phyloP scores from a whole-genome alignment of 2,329 filamentous ascomycete species.

The Sporothrix mexicana region DNA sequence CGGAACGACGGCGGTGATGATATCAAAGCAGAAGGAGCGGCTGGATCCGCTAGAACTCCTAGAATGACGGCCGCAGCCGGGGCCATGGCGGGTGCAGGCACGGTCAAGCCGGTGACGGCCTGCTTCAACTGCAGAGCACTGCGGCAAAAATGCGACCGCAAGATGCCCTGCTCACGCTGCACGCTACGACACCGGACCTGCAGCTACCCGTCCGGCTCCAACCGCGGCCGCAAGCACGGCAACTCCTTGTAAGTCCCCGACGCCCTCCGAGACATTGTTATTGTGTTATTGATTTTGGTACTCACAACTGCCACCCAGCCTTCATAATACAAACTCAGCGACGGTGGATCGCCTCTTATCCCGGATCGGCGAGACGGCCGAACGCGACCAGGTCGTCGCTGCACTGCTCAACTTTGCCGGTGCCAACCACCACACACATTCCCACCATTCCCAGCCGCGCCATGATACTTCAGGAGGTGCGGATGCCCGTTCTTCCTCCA shows the following conservation, averaged over 20 bases:
- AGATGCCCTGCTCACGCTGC: conserved; percentile 37
- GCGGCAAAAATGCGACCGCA: conserved; percentile 37
- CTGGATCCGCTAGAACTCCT: background rate
- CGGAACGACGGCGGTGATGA: background rate
- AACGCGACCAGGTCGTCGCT: conserved; percentile 39
- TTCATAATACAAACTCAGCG: conserved; percentile 37
- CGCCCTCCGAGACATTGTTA: background rate
- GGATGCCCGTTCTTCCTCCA: background rate
- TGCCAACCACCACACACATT: conserved; percentile 24
- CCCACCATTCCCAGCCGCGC: conserved; percentile 1
- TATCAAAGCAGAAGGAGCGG: background rate
- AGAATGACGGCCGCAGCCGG: background rate
- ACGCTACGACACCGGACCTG: conserved; percentile 34
- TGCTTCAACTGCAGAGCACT: conserved; percentile 38
- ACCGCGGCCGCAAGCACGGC: conserved; percentile 39
- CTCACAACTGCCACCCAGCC: background rate
- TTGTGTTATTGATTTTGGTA: background rate
- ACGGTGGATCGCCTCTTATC: conserved; percentile 41
- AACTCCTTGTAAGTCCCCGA: conserved; percentile 36
- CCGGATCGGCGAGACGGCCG: conserved; percentile 39
- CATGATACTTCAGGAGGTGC: conserved; percentile 16
- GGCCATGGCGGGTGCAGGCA: background rate
- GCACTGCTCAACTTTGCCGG: conserved; percentile 38
- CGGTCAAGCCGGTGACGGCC: conserved; percentile 36
- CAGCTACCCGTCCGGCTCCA: conserved; percentile 37